Evolutionary conservation across 441 rosid genomes (phyloP).

Genomic region (Pelargonium australe): DNA sequence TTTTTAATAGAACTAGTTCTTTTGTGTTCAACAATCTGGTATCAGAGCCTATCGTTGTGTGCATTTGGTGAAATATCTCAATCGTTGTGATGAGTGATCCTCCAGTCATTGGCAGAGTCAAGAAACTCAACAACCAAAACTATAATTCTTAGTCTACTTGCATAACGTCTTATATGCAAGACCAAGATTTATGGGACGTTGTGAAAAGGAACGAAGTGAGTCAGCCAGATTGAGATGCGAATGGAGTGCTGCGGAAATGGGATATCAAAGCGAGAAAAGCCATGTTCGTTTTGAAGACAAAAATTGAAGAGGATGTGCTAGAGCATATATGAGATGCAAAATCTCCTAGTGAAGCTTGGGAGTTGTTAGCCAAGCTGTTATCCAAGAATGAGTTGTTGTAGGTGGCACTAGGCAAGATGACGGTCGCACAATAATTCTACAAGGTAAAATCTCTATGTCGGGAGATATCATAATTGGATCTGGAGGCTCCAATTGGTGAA

Average conservation of each 20-base stretch:
- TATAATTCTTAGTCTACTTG: slow-evolving; percentile 15
- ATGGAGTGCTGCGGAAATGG: too few species aligned
- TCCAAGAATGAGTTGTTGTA: slow-evolving; percentile 3
- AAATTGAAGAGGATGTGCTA: slow-evolving; percentile 10
- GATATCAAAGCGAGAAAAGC: slow-evolving; percentile 8
- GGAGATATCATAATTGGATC: neutral
- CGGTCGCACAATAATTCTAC: neutral
- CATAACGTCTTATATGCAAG: slow-evolving; percentile 15
- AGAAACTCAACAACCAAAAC: slow-evolving; percentile 21
- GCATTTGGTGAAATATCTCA: too few species aligned
- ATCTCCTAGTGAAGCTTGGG: slow-evolving; percentile 15
- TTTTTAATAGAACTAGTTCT: too few species aligned
- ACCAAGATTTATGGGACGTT: slow-evolving; percentile 11
- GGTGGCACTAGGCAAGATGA: neutral
- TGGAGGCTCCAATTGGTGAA: too few species aligned
- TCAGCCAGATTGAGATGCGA: slow-evolving; percentile 1
- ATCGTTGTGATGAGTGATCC: too few species aligned
- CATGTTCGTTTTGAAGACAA: slow-evolving; percentile 9
- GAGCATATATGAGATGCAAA: slow-evolving; percentile 13
- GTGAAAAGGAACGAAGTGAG: neutral
- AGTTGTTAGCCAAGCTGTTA: neutral
- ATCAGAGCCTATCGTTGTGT: too few species aligned
- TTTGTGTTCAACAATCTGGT: too few species aligned
- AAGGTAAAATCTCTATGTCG: neutral
- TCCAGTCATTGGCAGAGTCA: slow-evolving; percentile 22